Percentiles rank a stretch among this genome's conserved stretches.
These are phyloP conservation scores for Wickerhamiella infanticola DNA, from an alignment of 1,139 yeast species.

Conservation along the genomic window DNA sequence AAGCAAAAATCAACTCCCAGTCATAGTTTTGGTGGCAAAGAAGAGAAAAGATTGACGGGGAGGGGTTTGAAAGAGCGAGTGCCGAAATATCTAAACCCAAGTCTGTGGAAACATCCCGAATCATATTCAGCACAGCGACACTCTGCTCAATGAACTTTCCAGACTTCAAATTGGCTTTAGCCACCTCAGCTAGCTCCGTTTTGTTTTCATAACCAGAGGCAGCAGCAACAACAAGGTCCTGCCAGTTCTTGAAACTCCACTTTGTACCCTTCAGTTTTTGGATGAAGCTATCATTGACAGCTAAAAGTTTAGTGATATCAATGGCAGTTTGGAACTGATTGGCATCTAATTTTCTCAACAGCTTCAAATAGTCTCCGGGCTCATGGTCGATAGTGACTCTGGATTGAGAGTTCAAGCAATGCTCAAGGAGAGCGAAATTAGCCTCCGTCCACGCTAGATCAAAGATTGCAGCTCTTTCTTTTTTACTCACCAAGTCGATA, in stretches of 20 bases:
- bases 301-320: neutral
- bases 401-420: conserved; percentile 1
- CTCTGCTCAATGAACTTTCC: neutral
- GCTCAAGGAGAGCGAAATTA: neutral
- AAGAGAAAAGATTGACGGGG: neutral
- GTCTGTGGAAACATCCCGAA: too few relatives aligned
- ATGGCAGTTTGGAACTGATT: neutral
- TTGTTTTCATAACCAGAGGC: neutral
- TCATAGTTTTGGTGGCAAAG: conserved; percentile 5
- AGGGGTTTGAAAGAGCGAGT: neutral
- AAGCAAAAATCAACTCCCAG: conserved; percentile 10
- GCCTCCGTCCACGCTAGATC: neutral
- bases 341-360: neutral
- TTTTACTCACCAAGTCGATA: neutral
- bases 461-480: neutral
- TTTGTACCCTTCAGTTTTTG: neutral
- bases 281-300: neutral
- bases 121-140: neutral
- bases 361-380: conserved; percentile 4
- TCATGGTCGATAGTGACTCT: conserved; percentile 4
- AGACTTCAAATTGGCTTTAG: neutral
- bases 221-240: neutral
- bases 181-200: neutral
- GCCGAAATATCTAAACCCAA: neutral
- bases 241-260: neutral